phyloP scores from a whole-genome alignment of 2,329 filamentous ascomycete genomes.

The Zarea fungicola region DNA sequence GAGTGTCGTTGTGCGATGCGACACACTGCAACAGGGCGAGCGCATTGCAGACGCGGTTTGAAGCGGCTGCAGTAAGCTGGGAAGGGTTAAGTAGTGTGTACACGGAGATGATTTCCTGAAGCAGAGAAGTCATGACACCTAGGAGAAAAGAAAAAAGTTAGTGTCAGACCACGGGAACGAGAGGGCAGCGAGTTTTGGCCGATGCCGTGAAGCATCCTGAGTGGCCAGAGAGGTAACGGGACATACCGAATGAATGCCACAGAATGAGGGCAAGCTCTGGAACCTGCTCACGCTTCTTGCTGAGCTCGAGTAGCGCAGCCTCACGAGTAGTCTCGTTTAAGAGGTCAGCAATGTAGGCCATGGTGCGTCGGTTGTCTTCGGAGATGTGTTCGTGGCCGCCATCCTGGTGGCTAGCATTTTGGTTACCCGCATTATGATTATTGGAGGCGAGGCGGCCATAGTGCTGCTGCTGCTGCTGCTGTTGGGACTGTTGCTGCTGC shows the following conservation, averaged over 20 bases:
- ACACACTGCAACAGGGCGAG: slow-evolving; percentile 94
- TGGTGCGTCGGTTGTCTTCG: slow-evolving; percentile 89
- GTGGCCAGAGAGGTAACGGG: background rate
- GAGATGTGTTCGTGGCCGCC: slow-evolving; percentile 62
- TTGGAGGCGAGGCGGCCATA: slow-evolving; percentile 66
- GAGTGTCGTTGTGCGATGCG: slow-evolving; percentile 93
- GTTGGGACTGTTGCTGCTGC: slow-evolving; percentile 34
- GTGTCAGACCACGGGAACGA: too few relatives aligned
- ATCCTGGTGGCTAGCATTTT: slow-evolving; percentile 42
- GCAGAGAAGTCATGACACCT: slow-evolving; percentile 97
- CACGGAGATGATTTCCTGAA: slow-evolving; percentile 98
- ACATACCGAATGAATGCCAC: slow-evolving; percentile 97
- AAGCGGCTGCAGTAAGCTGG: slow-evolving; percentile 94
- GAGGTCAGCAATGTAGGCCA: slow-evolving; percentile 87
- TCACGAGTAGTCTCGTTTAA: slow-evolving; percentile 84
- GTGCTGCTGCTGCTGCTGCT: slow-evolving; percentile 50
- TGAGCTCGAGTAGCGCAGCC: slow-evolving; percentile 86
- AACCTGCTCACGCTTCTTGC: slow-evolving; percentile 98
- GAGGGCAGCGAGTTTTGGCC: too few relatives aligned
- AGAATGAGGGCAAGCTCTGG: slow-evolving; percentile 92
- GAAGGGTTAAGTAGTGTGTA: slow-evolving; percentile 96
- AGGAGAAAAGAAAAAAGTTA: background rate
- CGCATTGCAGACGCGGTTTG: slow-evolving; percentile 95
- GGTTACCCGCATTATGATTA: slow-evolving; percentile 45
- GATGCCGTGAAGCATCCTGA: too few relatives aligned